Conservation (phyloP, 371 early-diverging fungal species). For the Mortierella sp. region DNA sequence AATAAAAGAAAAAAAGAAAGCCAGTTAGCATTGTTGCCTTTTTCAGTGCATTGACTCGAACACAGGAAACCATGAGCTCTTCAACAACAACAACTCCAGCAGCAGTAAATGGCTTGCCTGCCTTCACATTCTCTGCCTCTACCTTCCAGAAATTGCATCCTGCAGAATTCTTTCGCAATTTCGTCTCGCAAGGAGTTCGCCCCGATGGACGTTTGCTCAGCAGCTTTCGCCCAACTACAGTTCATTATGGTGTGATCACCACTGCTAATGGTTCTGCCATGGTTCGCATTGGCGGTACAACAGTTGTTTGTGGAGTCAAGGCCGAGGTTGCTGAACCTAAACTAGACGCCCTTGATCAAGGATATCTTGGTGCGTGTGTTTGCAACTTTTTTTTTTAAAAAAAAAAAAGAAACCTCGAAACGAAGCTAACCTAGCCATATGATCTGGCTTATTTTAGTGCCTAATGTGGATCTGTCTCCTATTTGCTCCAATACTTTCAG, state of each 20-base stretch:
- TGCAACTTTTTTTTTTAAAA: not conserved
- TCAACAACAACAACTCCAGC: constrained; percentile 16
- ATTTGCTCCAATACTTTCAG: constrained; percentile 87
- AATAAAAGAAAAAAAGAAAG: constrained; percentile 11
- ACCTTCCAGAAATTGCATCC: constrained; percentile 85
- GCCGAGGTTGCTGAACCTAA: constrained; percentile 94
- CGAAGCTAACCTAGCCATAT: not conserved
- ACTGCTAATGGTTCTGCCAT: constrained; percentile 91
- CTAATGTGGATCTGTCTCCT: constrained; percentile 93
- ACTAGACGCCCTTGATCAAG: constrained; percentile 74
- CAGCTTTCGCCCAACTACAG: constrained; percentile 72
- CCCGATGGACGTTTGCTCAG: constrained; percentile 85
- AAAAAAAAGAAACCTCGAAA: too few species aligned
- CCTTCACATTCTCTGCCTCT: constrained; percentile 61
- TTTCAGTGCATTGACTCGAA: not conserved
- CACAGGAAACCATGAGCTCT: constrained; percentile 18
- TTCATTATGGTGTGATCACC: constrained; percentile 77
- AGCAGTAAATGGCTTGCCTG: constrained; percentile 15
- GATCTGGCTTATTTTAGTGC: constrained; percentile 65
- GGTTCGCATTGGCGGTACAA: constrained; percentile 91
- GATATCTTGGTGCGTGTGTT: constrained; percentile 78
- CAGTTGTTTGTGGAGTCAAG: constrained; percentile 93
- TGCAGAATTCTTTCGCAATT: constrained; percentile 87
- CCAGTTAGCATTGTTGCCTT: not conserved
- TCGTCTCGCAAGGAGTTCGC: constrained; percentile 81